Conservation (phyloP, 2,329 filamentous ascomycete genomes). For the Colletotrichum destructivum region DNA sequence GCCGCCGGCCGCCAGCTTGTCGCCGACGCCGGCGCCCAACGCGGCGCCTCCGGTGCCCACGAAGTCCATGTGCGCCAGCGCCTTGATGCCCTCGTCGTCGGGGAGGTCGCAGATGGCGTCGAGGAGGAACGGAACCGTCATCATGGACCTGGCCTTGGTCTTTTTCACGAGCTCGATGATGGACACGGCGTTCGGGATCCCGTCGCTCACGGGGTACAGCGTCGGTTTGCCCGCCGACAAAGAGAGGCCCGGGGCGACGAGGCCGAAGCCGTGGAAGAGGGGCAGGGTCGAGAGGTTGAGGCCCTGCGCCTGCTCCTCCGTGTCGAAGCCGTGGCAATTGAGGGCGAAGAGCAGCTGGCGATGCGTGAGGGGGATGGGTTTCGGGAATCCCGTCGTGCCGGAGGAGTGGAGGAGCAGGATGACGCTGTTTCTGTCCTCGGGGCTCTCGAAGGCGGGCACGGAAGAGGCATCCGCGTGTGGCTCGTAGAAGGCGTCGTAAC, state of each 20-base stretch:
- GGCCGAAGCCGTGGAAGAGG: conserved; percentile 53
- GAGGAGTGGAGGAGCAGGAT: conserved; percentile 53
- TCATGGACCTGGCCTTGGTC: conserved; percentile 47
- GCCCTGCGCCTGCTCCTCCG: conserved; percentile 44
- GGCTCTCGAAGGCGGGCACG: conserved; percentile 30
- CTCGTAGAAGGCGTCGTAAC: conserved; percentile 40
- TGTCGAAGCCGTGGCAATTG: conserved; percentile 48
- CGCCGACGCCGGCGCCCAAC: conserved; percentile 47
- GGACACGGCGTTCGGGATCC: conserved; percentile 46
- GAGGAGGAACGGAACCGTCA: conserved; percentile 54
- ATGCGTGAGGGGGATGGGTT: conserved; percentile 52
- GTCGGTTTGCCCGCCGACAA: conserved; percentile 49
- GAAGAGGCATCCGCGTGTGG: conserved; percentile 32
- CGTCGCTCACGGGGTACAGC: conserved; percentile 48
- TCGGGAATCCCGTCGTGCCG: conserved; percentile 54
- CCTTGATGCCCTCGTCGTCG: conserved; percentile 15
- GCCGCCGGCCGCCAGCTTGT: conserved; percentile 43
- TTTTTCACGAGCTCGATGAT: conserved; percentile 46
- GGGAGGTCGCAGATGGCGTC: conserved; percentile 49
- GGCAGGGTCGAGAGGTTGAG: conserved; percentile 52
- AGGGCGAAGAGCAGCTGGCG: conserved; percentile 49
- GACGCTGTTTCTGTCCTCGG: conserved; percentile 46
- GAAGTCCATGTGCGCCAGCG: conserved; percentile 47
- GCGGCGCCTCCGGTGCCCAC: conserved; percentile 52
- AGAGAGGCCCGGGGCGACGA: conserved; percentile 51